A percentile compares a stretch with the other conserved stretches of the same genome.
phyloP scores from a whole-genome alignment of 306 rosid species.

The Cucumis cinereus region DNA sequence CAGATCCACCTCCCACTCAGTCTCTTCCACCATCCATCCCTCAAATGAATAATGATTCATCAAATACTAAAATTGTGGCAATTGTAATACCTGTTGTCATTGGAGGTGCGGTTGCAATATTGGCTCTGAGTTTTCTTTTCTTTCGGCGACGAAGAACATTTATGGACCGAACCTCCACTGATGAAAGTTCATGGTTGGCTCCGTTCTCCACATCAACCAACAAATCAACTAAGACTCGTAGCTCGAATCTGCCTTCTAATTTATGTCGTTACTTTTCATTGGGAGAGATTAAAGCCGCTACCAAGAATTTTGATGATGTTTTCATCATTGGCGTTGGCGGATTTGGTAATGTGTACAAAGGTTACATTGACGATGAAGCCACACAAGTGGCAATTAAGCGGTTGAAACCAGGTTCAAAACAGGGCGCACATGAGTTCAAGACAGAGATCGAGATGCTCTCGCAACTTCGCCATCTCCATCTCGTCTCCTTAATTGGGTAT shows the following conservation, averaged over 20 bases:
- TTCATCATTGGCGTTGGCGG: constrained; percentile 25
- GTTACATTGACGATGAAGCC: constrained; percentile 5
- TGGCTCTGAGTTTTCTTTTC: background rate
- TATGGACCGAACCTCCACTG: background rate
- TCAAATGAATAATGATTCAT: background rate
- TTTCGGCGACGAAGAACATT: background rate
- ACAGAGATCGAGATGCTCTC: constrained; percentile 12
- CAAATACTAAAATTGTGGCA: background rate
- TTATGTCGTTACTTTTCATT: constrained; percentile 19
- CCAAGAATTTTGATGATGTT: constrained; percentile 12
- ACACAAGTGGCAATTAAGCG: background rate
- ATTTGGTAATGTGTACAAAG: constrained; percentile 31
- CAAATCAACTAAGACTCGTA: background rate
- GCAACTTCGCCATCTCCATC: background rate
- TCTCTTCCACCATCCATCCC: background rate
- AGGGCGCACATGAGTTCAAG: constrained; percentile 22
- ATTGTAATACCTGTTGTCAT: background rate
- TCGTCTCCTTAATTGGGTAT: background rate
- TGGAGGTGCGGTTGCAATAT: constrained; percentile 6
- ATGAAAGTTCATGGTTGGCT: background rate
- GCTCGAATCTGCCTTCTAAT: constrained; percentile 6
- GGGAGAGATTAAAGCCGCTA: constrained; percentile 17
- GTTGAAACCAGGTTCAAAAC: constrained; percentile 21
- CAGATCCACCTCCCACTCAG: constrained; percentile 9
- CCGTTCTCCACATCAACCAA: background rate